phyloP scores from a whole-genome alignment of 176 grass and related monocot species.

The Thinopyrum elongatum region DNA sequence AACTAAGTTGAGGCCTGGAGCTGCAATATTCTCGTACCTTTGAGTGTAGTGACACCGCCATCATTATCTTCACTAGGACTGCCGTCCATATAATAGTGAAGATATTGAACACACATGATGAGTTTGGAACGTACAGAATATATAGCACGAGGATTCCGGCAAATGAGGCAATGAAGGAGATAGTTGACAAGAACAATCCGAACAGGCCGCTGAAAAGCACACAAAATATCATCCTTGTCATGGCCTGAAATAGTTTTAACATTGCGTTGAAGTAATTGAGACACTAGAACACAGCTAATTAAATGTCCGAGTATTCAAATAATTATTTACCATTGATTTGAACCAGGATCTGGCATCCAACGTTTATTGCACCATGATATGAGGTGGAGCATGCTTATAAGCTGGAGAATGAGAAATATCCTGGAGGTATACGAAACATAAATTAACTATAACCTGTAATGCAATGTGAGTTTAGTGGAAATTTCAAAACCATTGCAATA shows the following conservation, averaged over 20 bases:
- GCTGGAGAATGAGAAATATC: slow-evolving; percentile 90
- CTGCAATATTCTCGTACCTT: slow-evolving; percentile 51
- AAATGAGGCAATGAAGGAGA: slow-evolving; percentile 76
- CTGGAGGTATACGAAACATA: slow-evolving; percentile 35
- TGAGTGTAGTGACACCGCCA: slow-evolving; percentile 81
- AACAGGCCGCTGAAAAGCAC: slow-evolving; percentile 58
- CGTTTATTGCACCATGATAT: slow-evolving; percentile 84
- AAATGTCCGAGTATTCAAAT: background rate
- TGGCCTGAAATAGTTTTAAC: background rate
- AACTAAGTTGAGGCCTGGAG: background rate
- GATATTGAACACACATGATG: slow-evolving; percentile 71
- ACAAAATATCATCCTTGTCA: background rate
- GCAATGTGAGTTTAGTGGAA: background rate
- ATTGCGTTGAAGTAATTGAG: background rate
- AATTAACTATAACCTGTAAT: slow-evolving; percentile 24
- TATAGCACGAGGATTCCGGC: slow-evolving; percentile 62
- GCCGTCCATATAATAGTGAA: slow-evolving; percentile 86
- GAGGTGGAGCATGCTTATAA: slow-evolving; percentile 84
- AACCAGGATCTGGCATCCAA: slow-evolving; percentile 68
- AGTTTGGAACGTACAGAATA: slow-evolving; percentile 53
- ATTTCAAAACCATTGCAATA: background rate
- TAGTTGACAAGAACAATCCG: slow-evolving; percentile 77
- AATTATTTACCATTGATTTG: slow-evolving; percentile 57
- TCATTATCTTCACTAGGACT: slow-evolving; percentile 68
- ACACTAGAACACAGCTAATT: background rate